These are phyloP conservation scores for Camellia lanceoleosa DNA, from an alignment of 148 eudicot species.

Conservation along the genomic window DNA sequence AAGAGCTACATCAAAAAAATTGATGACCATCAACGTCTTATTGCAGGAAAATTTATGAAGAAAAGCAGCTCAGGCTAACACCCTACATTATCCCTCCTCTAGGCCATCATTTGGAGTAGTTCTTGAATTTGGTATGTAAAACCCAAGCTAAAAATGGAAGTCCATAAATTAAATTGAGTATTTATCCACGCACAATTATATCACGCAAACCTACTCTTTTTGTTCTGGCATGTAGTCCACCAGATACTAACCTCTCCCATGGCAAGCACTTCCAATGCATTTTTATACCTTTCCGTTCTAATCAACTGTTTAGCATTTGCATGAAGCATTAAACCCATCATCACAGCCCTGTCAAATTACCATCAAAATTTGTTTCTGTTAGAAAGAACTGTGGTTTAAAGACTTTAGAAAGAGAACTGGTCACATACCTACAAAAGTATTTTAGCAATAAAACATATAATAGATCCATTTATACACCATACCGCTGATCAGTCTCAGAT, in stretches of 20 bases:
- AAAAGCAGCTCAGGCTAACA: not conserved
- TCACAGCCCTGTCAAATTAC: constrained; percentile 59
- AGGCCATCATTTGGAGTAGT: constrained; percentile 1
- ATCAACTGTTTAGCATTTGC: constrained; percentile 67
- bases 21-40: not conserved
- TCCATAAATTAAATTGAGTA: not conserved
- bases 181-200: no score
- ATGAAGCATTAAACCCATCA: constrained; percentile 98
- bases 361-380: constrained; percentile 2
- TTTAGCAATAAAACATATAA: not conserved
- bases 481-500: constrained; percentile 85
- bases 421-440: not conserved
- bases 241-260: constrained; percentile 83
- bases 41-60: not conserved
- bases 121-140: not conserved
- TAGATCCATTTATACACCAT: not conserved
- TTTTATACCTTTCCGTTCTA: constrained; percentile 47
- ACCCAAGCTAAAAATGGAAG: not conserved
- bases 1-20: not conserved
- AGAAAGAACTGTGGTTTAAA: not conserved
- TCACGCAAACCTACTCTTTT: not conserved
- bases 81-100: not conserved
- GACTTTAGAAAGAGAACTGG: not conserved
- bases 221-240: constrained; percentile 3
- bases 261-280: constrained; percentile 81